Percentiles rank a stretch among this genome's conserved stretches.
These are phyloP conservation scores for Citropsis articulata DNA, from an alignment of 345 rosid species.

Conservation along the genomic window DNA sequence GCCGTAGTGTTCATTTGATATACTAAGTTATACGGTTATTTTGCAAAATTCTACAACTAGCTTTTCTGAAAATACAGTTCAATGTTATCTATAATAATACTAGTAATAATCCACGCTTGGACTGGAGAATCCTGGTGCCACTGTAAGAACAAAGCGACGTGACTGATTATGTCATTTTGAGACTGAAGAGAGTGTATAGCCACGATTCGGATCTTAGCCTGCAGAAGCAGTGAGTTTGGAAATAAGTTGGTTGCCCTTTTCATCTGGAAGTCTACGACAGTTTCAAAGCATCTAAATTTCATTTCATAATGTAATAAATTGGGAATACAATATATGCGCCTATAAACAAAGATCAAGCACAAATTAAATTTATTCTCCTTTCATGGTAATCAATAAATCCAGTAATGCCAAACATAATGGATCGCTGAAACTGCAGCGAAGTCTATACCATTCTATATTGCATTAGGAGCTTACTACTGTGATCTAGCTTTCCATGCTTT, in stretches of 20 bases:
- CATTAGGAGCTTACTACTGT: not conserved
- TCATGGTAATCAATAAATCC: not conserved
- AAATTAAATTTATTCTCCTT: not conserved
- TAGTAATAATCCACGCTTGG: not conserved
- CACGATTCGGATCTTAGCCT: constrained; percentile 20
- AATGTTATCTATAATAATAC: not conserved
- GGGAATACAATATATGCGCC: constrained; percentile 65
- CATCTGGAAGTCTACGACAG: too few species aligned
- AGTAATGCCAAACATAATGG: not conserved
- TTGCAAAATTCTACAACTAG: not conserved
- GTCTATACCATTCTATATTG: not conserved
- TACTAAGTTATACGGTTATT: not conserved
- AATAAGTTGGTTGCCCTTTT: not conserved
- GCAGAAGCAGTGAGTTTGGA: not conserved
- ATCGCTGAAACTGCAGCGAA: not conserved
- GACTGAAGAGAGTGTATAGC: not conserved
- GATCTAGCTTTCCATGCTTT: not conserved
- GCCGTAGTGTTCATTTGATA: not conserved
- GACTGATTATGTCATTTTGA: not conserved
- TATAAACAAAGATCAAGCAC: constrained; percentile 12
- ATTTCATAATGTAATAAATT: not conserved
- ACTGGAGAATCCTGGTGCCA: not conserved
- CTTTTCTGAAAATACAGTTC: not conserved
- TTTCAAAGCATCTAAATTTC: not conserved
- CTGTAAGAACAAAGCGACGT: not conserved